phyloP scores from a whole-genome alignment of 352 stramenopile species.

The Blastocystis sp. region DNA sequence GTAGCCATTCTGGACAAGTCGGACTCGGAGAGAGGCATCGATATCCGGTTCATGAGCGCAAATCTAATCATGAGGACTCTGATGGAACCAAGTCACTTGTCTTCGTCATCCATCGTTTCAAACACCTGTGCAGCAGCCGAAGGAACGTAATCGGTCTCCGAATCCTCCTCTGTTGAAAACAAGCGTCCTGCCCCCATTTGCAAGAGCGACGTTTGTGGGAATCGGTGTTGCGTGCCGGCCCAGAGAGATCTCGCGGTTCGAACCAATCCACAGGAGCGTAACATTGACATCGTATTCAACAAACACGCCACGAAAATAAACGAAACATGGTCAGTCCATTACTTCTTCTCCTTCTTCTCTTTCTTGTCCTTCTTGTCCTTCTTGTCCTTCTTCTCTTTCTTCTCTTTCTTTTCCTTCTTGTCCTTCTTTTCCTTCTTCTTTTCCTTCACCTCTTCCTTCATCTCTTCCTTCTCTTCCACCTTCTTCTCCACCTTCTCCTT shows the following conservation, averaged over 20 bases:
- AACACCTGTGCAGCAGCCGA: not conserved
- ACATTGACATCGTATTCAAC: not conserved
- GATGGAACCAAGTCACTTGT: not conserved
- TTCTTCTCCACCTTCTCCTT: conserved; percentile 61
- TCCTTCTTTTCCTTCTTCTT: conserved; percentile 46
- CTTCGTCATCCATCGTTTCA: conserved; percentile 25
- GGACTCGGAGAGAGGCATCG: not conserved
- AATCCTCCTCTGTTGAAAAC: not conserved
- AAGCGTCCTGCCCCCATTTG: too few relatives aligned
- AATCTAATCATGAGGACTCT: not conserved
- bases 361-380: conserved; percentile 63
- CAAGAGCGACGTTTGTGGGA: too few relatives aligned
- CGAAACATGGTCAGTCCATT: not conserved
- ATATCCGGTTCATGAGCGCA: conserved; percentile 37
- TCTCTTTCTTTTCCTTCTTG: conserved; percentile 11
- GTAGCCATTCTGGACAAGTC: conserved; percentile 26
- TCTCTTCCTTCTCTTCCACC: conserved; percentile 71
- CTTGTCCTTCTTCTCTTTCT: conserved; percentile 54
- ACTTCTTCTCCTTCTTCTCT: conserved; percentile 38
- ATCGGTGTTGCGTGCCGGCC: not conserved
- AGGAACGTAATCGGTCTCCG: not conserved
- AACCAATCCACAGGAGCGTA: not conserved
- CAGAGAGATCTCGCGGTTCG: not conserved
- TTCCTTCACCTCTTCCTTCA: conserved; percentile 63
- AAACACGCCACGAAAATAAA: not conserved